Base-by-base conservation (phyloP, 192 early-diverging fungal genomes). In the Linnemannia hyalina region DNA sequence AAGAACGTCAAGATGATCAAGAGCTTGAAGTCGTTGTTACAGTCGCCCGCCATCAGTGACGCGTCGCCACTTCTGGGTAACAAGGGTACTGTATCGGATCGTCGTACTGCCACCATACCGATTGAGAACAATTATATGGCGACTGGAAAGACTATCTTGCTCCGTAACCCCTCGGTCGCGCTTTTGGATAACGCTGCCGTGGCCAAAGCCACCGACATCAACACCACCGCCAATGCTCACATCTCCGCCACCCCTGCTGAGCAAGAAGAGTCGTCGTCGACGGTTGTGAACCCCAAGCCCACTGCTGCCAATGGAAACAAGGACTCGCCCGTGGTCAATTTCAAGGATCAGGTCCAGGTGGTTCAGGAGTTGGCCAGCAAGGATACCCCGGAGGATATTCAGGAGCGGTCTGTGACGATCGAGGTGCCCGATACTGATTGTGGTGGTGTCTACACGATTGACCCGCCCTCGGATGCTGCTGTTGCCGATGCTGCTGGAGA, bases 141-240 rank as follows among this genome's bases (percentile, higher is more conserved):
- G 15, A 86, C 71, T n/a, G 84, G 84, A 73, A 86, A 86, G 72
- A 86, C 84, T 10, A 86, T 86, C 32, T 60, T 86, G 5, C 84
- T 75, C n/a, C 47, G 70, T 7, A 65, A 73, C 18, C 47, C 55
- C 11, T 73, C 83, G 0, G 63, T 47, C 11, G 70, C 41, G 22
- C 32, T 70, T 65, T 18, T 81, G 26, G 80, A 81, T 22, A 40
- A 38, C 8, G 41, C 70, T 54, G 20, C 74, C 44, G 32, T 16
- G 60, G 60, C 60, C 11, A 29, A 65, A 11, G 70, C 65, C 44
- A 70, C 73, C 1, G 11, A 65, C 38, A 29, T 6, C 52, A 75
- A 75, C 36, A 81, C 68, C 18, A 36, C 73, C 18, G 73, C 65
- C 69, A 55, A 78, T 32, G 47, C 68, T 35, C 35, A 40, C 18